A percentile compares a stretch with the other conserved stretches of the same genome.
Conservation (phyloP, 768 basidiomycete genomes). For the Suillus bovinus region DNA sequence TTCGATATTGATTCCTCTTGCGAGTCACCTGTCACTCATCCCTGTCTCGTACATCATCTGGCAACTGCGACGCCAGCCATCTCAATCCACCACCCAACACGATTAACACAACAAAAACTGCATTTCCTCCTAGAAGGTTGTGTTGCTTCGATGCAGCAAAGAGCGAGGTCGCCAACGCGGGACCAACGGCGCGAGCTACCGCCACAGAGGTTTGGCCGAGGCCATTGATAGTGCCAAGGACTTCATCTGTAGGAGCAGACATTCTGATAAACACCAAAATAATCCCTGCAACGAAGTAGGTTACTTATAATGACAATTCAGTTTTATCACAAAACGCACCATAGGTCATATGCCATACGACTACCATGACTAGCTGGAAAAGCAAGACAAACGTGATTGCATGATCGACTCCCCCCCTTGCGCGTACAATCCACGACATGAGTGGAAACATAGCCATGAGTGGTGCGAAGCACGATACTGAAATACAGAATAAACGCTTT, state of each 20-base stretch:
- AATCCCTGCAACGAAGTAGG: not conserved
- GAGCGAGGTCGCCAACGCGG: not conserved
- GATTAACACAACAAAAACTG: not conserved
- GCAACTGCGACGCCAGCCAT: not conserved
- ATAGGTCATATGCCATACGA: not conserved
- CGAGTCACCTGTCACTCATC: not conserved
- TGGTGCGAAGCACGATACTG: conserved; percentile 40
- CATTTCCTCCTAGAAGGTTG: not conserved
- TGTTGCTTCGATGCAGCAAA: not conserved
- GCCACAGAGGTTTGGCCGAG: not conserved
- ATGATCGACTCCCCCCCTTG: conserved; percentile 20
- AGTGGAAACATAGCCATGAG: conserved; percentile 45
- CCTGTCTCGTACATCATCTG: not conserved
- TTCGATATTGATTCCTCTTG: too few relatives aligned
- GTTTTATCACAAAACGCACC: not conserved
- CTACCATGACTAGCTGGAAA: not conserved
- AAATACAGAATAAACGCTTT: conserved; percentile 39
- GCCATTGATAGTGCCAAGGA: not conserved
- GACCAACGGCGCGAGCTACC: not conserved
- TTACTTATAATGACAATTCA: not conserved
- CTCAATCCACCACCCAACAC: not conserved
- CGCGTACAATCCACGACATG: conserved; percentile 40
- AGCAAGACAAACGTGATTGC: not conserved
- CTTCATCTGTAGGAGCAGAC: not conserved
- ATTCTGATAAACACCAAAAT: not conserved